Percentiles rank a stretch among this genome's conserved stretches.
Evolutionary conservation across 257 asterid genomes (phyloP).

Genomic region (Coffea canephora): DNA sequence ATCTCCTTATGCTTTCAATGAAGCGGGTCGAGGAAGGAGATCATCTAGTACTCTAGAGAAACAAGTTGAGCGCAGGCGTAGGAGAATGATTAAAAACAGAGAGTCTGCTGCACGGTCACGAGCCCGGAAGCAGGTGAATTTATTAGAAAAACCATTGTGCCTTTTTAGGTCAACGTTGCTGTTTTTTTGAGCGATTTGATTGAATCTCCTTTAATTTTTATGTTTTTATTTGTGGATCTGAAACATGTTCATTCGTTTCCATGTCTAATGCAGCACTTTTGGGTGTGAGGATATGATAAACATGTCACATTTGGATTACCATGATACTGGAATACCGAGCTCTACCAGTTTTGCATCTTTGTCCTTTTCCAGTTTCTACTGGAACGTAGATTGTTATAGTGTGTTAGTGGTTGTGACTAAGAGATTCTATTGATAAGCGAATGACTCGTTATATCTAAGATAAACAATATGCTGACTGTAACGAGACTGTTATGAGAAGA

Average conservation of each 20-base stretch:
- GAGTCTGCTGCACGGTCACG: constrained; percentile 59
- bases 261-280: not conserved
- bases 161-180: constrained; percentile 4
- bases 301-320: not conserved
- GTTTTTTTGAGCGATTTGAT: not conserved
- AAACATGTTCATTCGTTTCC: not conserved
- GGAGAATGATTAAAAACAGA: constrained; percentile 54
- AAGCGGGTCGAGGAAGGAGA: constrained; percentile 52
- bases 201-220: not conserved
- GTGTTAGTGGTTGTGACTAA: not conserved
- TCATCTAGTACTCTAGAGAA: constrained; percentile 37
- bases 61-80: constrained; percentile 51
- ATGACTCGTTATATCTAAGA: not conserved
- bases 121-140: constrained; percentile 78
- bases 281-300: not conserved
- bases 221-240: not conserved
- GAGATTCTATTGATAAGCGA: not conserved
- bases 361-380: not conserved
- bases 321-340: not conserved
- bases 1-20: constrained; percentile 60
- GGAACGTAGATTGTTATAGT: not conserved
- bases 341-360: not conserved
- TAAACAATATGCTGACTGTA: not conserved
- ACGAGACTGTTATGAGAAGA: not conserved
- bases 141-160: constrained; percentile 11